Base-by-base conservation (phyloP, 345 rosid species). In the Odontarrhena argentea region DNA sequence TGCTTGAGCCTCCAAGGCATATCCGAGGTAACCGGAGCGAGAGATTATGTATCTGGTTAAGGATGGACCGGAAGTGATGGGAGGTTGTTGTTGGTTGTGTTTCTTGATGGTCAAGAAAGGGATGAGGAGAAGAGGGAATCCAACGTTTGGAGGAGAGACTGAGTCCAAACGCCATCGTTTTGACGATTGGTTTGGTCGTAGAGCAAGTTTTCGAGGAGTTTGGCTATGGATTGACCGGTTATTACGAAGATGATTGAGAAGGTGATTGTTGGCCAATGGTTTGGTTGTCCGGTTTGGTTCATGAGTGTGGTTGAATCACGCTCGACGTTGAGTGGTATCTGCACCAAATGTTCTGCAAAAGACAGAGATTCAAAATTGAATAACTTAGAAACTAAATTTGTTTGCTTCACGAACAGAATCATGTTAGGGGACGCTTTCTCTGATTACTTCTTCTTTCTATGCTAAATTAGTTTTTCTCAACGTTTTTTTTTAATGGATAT, bases 131-230 rank as follows among this genome's bases (percentile, higher is more conserved):
- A 76, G 67, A 43, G 79, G 79, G 67, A 76, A 76, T 3, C 67
- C 79, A 5, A 65, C 76, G 51, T 67, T 51, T 76, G 72, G 55
- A 70, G 62, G 12, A 76, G 76, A 3, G 79, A 8, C 26, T 63
- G 72, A 53, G 58, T 76, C 79, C 79, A 76, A n/a, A 67, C 67
- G 63, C 79, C 64, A 14, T 74, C 60, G 65, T 48, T 65, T 72
- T 72, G 76, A 34, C 25, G 65, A 6, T 68, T 41, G 64, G 24
- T 74, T 48, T 68, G 2, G 1, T 67, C 55, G 18, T 74, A 74
- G 60, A 54, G 68, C 22, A 68, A 74, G 69, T 74, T 75, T 26
- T 75, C 74, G 36, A 75, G 50, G 55, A 75, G 70, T 50, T 11
- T 75, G 0, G 78, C 78, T 18, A 55, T 50, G 37, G 70, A 9